These are phyloP conservation scores for Ceratobasidium sp. DNA, from an alignment of 1,284 basidiomycete genomes.

Conservation along the genomic window DNA sequence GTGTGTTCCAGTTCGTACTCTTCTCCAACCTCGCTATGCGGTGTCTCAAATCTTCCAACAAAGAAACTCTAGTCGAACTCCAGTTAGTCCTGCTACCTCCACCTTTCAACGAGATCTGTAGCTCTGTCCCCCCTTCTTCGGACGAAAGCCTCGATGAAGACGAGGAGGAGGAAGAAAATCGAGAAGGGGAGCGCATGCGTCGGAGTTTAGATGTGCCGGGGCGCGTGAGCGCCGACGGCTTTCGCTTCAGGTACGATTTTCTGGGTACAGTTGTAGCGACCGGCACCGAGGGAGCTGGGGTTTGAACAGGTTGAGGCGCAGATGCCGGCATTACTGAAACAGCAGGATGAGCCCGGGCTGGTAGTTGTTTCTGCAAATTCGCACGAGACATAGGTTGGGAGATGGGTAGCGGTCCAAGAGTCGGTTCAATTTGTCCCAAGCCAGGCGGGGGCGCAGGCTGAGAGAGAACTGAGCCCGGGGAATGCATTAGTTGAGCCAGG, in stretches of 20 bases:
- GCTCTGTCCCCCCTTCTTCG: slow-evolving; percentile 38
- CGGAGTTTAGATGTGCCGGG: slow-evolving; percentile 37
- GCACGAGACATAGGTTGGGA: background rate
- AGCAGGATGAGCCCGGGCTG: background rate
- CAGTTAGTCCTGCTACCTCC: slow-evolving; percentile 17
- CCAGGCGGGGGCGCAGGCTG: slow-evolving; percentile 14
- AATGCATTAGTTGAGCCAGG: no score
- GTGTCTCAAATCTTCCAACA: slow-evolving; percentile 30
- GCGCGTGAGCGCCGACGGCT: slow-evolving; percentile 17
- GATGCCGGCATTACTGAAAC: background rate
- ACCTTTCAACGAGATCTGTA: slow-evolving; percentile 32
- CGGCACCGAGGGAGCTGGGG: background rate
- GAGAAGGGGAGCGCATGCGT: slow-evolving; percentile 33
- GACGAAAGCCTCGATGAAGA: slow-evolving; percentile 29
- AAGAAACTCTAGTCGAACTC: slow-evolving; percentile 4
- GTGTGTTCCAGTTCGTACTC: slow-evolving; percentile 40
- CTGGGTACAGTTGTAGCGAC: slow-evolving; percentile 3
- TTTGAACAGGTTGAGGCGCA: background rate
- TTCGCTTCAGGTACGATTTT: slow-evolving; percentile 26
- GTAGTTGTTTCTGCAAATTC: slow-evolving; percentile 10
- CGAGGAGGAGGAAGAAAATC: no score
- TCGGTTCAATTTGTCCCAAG: background rate
- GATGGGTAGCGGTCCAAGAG: slow-evolving; percentile 9
- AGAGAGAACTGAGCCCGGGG: background rate
- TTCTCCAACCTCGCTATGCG: slow-evolving; percentile 34